These are phyloP conservation scores for Leucosporidium yakuticum DNA, from an alignment of 768 basidiomycete genomes.

Conservation along the genomic window DNA sequence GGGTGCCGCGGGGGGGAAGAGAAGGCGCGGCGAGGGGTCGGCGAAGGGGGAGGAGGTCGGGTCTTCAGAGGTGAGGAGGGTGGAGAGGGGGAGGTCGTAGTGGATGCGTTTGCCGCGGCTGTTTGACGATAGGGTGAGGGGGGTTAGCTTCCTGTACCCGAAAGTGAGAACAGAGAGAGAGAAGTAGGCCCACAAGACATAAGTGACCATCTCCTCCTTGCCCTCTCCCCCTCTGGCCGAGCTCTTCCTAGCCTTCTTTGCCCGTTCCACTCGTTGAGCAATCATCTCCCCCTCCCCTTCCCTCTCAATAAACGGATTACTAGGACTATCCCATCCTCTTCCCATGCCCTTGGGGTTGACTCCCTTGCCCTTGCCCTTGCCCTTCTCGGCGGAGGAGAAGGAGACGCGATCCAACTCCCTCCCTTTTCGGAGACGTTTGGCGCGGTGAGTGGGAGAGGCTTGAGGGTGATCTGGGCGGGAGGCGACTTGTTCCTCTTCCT, in stretches of 20 bases:
- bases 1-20: slow-evolving; percentile 27
- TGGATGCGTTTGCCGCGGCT: slow-evolving; percentile 29
- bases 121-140: neutral
- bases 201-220: slow-evolving; percentile 22
- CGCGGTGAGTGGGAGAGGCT: slow-evolving; percentile 1
- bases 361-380: neutral
- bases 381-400: slow-evolving; percentile 11
- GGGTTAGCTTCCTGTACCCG: neutral
- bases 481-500: neutral
- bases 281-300: slow-evolving; percentile 15
- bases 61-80: slow-evolving; percentile 27
- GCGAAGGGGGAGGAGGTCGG: slow-evolving; percentile 28
- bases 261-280: neutral
- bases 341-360: neutral
- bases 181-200: slow-evolving; percentile 22
- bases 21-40: slow-evolving; percentile 23
- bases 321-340: slow-evolving; percentile 28
- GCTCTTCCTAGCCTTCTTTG: slow-evolving; percentile 3
- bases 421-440: neutral
- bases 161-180: neutral
- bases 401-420: slow-evolving; percentile 26
- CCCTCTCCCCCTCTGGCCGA: too few relatives aligned
- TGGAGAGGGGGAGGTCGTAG: slow-evolving; percentile 27
- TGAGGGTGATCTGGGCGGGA: slow-evolving; percentile 22
- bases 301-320: slow-evolving; percentile 31